phyloP scores from a whole-genome alignment of 257 asterid genomes.

The Forsythia suspensa region DNA sequence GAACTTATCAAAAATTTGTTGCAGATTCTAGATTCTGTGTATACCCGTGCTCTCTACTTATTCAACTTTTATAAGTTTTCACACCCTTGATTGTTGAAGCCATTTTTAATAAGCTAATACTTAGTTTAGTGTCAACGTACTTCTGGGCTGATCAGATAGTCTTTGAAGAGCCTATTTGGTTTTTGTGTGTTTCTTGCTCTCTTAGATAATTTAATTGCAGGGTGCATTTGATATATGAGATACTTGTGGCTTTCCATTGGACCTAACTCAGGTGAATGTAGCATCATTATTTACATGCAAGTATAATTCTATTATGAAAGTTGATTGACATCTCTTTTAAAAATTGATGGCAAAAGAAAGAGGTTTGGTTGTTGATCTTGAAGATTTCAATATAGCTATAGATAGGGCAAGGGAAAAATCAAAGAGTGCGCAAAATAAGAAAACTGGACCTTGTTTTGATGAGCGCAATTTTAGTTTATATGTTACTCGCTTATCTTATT shows the following conservation, averaged over 20 bases:
- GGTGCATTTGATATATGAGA: constrained; percentile 97
- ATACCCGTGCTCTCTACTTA: background rate
- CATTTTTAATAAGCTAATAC: too few relatives aligned
- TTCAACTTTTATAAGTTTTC: background rate
- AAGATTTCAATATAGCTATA: constrained; percentile 74
- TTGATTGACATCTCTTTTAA: constrained; percentile 25
- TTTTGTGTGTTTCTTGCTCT: constrained; percentile 14
- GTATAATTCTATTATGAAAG: constrained; percentile 1
- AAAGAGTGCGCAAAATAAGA: constrained; percentile 92
- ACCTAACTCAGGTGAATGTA: constrained; percentile 83
- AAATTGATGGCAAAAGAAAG: constrained; percentile 98
- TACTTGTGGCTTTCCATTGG: constrained; percentile 95
- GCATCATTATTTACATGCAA: background rate
- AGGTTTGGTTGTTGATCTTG: constrained; percentile 77
- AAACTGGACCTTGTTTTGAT: constrained; percentile 25
- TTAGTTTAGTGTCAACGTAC: background rate
- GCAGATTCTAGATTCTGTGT: background rate
- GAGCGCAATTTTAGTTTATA: too few relatives aligned
- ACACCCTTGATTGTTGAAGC: background rate
- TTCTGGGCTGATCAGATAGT: background rate
- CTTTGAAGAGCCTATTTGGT: background rate
- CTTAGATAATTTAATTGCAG: constrained; percentile 46
- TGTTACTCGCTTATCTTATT: too few relatives aligned
- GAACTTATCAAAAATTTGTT: background rate
- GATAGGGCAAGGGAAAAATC: constrained; percentile 88